These are phyloP conservation scores for Panicum hallii DNA, from an alignment of 202 grass and related monocot genomes.

Conservation along the genomic window DNA sequence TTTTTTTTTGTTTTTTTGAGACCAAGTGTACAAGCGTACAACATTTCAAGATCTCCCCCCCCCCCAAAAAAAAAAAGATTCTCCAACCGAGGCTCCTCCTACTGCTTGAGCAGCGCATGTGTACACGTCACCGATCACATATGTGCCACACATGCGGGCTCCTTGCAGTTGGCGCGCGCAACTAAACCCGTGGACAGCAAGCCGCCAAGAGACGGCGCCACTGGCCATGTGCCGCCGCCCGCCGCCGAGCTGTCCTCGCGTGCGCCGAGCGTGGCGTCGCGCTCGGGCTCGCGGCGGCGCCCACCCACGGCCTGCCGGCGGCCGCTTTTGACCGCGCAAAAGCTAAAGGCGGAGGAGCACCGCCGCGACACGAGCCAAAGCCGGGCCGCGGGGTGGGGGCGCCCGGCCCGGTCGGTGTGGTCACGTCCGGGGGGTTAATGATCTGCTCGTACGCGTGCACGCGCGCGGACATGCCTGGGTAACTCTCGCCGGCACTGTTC, in stretches of 20 bases:
- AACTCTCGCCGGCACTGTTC: not conserved
- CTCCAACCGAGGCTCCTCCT: not conserved
- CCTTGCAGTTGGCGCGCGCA: not conserved
- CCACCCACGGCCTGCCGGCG: not conserved
- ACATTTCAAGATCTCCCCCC: no score
- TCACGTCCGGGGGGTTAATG: constrained; percentile 42
- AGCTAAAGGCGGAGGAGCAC: constrained; percentile 1
- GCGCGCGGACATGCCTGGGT: constrained; percentile 32
- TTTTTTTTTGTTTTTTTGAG: no score
- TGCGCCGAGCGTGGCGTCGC: not conserved
- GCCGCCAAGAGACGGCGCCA: constrained; percentile 30
- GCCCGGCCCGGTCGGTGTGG: not conserved
- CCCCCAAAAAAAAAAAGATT: not conserved
- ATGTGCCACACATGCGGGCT: not conserved
- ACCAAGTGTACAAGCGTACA: no score
- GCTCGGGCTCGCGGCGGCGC: not conserved
- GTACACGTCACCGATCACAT: not conserved
- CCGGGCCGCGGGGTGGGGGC: no score
- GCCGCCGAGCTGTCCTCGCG: constrained; percentile 14
- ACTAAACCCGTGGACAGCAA: constrained; percentile 30
- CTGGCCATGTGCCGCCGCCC: constrained; percentile 34
- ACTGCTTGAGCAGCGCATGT: not conserved
- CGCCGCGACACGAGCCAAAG: constrained; percentile 23
- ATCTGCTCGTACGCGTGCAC: constrained; percentile 6
- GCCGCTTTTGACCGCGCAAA: constrained; percentile 45